These are phyloP conservation scores for Cardamine occulta DNA, from an alignment of 345 rosid species.

Conservation along the genomic window DNA sequence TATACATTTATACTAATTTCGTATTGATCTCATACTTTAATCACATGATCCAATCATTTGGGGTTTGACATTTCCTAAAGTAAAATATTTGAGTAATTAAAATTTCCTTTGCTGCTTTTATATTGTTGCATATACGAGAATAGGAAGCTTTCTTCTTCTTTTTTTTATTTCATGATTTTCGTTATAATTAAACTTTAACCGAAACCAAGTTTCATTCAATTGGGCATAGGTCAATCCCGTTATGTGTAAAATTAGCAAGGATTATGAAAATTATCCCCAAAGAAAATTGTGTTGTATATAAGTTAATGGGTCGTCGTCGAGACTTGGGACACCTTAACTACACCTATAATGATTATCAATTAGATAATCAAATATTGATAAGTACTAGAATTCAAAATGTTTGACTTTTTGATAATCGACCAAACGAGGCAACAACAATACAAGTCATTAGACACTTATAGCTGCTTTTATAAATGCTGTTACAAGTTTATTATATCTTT, in stretches of 20 bases:
- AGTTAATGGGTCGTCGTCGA: constrained; percentile 11
- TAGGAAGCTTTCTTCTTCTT: not conserved
- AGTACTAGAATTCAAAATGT: constrained; percentile 25
- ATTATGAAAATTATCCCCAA: not conserved
- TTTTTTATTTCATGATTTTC: not conserved
- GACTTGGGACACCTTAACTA: constrained; percentile 13
- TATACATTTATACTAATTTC: constrained; percentile 1
- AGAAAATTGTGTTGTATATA: not conserved
- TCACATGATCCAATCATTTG: constrained; percentile 38
- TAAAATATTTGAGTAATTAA: not conserved
- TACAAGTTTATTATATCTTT: constrained; percentile 17
- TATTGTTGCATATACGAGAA: not conserved
- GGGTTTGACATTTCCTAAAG: constrained; percentile 32
- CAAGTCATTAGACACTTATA: constrained; percentile 27
- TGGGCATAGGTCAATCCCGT: not conserved
- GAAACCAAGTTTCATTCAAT: not conserved
- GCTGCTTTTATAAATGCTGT: constrained; percentile 17
- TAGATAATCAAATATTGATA: constrained; percentile 29
- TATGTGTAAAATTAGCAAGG: constrained; percentile 1
- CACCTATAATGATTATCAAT: constrained; percentile 20
- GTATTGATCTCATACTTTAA: not conserved
- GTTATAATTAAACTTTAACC: constrained; percentile 1
- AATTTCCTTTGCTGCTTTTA: not conserved
- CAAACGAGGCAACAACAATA: constrained; percentile 35
- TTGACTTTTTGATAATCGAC: constrained; percentile 35